phyloP scores from a whole-genome alignment of 1,284 basidiomycete species.

The Singerocomus inundabilis region DNA sequence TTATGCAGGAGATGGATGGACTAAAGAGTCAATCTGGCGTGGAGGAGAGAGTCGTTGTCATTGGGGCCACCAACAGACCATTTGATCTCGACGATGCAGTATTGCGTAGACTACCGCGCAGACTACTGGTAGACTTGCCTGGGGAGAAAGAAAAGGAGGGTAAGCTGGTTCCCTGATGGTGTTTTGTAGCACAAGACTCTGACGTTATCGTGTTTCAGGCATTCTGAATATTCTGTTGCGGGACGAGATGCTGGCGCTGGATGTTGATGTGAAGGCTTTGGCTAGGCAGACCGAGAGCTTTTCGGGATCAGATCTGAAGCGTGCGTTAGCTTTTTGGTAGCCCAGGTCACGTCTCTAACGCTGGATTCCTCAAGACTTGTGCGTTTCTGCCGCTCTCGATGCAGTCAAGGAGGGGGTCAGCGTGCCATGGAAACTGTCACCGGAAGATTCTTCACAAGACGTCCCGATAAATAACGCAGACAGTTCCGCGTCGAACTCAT shows the following conservation, averaged over 20 bases:
- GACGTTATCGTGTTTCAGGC: slow-evolving; percentile 43
- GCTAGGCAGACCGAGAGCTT: slow-evolving; percentile 81
- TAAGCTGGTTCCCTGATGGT: slow-evolving; percentile 33
- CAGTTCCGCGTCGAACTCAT: slow-evolving; percentile 1
- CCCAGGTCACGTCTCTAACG: slow-evolving; percentile 10
- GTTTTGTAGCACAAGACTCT: slow-evolving; percentile 5
- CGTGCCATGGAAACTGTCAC: slow-evolving; percentile 66
- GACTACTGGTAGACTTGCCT: slow-evolving; percentile 83
- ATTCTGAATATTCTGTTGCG: slow-evolving; percentile 82
- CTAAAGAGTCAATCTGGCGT: slow-evolving; percentile 63
- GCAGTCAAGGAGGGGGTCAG: slow-evolving; percentile 81
- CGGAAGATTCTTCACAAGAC: slow-evolving; percentile 15
- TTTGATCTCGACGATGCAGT: slow-evolving; percentile 87
- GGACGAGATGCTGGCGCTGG: slow-evolving; percentile 68
- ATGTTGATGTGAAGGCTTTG: slow-evolving; percentile 63
- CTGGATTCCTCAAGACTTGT: slow-evolving; percentile 60
- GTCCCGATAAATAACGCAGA: slow-evolving; percentile 5
- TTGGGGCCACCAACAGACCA: slow-evolving; percentile 91
- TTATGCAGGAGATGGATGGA: slow-evolving; percentile 99
- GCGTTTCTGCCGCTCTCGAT: slow-evolving; percentile 85
- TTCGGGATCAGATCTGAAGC: slow-evolving; percentile 92
- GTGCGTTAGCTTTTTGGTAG: slow-evolving; percentile 46
- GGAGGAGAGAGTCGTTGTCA: slow-evolving; percentile 86
- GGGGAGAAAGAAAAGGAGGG: slow-evolving; percentile 80
- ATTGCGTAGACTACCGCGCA: slow-evolving; percentile 77